phyloP scores from a whole-genome alignment of 257 asterid species.

The Petrea volubilis region DNA sequence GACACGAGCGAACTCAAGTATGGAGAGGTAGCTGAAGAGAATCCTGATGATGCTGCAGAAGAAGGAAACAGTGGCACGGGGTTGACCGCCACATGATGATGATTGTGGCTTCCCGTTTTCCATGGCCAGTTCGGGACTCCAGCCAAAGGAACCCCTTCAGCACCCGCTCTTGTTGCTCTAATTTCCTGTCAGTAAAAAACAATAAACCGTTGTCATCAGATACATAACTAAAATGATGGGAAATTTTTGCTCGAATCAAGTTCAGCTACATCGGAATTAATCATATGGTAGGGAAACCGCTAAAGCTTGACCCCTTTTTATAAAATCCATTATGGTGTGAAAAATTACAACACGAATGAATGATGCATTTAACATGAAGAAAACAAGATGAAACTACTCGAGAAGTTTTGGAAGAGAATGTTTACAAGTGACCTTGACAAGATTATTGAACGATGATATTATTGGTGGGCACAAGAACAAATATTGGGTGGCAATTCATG shows the following conservation, averaged over 20 bases:
- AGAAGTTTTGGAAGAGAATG: not conserved
- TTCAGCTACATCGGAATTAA: too few species aligned
- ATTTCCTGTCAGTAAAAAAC: slow-evolving; percentile 46
- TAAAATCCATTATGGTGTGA: too few species aligned
- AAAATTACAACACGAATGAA: too few species aligned
- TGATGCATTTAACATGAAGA: not conserved
- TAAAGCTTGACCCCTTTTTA: too few species aligned
- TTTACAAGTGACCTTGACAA: not conserved
- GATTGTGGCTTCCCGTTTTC: slow-evolving; percentile 56
- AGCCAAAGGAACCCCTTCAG: slow-evolving; percentile 48
- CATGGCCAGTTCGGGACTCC: slow-evolving; percentile 66
- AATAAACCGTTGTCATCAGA: not conserved
- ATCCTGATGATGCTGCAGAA: slow-evolving; percentile 98
- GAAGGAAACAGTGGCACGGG: slow-evolving; percentile 53
- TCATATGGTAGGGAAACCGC: too few species aligned
- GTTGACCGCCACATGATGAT: slow-evolving; percentile 18
- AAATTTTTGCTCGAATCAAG: too few species aligned
- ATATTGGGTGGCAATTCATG: not conserved
- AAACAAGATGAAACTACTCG: not conserved
- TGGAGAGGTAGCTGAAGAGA: slow-evolving; percentile 55
- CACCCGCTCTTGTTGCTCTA: slow-evolving; percentile 39
- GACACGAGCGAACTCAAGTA: slow-evolving; percentile 40
- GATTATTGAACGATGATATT: not conserved
- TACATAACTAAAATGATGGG: not conserved
- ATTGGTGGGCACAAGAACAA: not conserved